Evolutionary conservation across 2,329 filamentous ascomycete genomes (phyloP), one percentile per base, ranked within the genome.

Genomic region (Sarocladium strictum): DNA sequence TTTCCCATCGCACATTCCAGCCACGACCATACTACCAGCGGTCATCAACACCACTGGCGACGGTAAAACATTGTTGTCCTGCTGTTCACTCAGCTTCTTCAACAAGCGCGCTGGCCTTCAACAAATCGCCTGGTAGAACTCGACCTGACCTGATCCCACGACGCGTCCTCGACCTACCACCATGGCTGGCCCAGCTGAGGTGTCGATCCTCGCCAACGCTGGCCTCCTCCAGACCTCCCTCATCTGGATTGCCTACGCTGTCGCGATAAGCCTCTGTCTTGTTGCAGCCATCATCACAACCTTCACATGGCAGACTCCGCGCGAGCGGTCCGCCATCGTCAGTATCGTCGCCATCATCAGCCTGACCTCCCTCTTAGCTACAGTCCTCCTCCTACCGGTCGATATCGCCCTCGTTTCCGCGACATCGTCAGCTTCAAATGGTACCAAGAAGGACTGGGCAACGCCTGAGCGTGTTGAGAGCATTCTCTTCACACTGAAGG

Each of bases 371-470:
- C 81, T 99, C 27, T 84, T 99, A 54, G 94, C 94, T 14, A 99
- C 94, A 1, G 86, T 97, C 26, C 81, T 99, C 32, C 82, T 99
- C 21, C 83, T 97, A 26, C 94, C 94, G 23, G 93, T 97, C 69
- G 94, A 99, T 69, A 90, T 97, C 61, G 94, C 94, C 11, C 82
- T 99, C 62, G 87, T 97, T 49, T 97, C 93, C 2, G 90, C 91
- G 6, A 99, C 94, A 0, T 87, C 85, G 14, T 85, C 85, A 54
- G 81, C 86, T 5, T 81, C 84, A 50, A 76, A 87, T 32, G 94
- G 94, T 56, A 80, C 80, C 50, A 95, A 96, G 75, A 97, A 97
- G 71, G 86, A 93, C 62, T 99, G 94, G 94, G 94, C 94, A 11
- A 95, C 89, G 0, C 89, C 90, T 24, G 82, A 87, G 59, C 84